Evolutionary conservation across 208 protist species (phyloP), one percentile per base, ranked within the genome.

Genomic region (Trypanosoma boissoni): DNA sequence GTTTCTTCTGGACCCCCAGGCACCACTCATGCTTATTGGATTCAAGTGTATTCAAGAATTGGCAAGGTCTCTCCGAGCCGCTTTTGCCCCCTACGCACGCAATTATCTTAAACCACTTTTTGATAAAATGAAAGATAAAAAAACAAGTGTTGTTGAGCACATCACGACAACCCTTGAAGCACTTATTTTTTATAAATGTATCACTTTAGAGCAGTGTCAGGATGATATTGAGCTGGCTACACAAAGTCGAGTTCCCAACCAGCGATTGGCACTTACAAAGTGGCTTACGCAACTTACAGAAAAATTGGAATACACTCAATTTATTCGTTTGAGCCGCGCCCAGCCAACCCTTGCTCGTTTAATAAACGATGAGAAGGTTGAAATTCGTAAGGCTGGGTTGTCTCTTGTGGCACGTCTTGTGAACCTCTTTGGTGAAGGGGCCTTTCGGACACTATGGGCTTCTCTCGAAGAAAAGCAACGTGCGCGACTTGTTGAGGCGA

Each of bases 121-220:
- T 60, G 88, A 92, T 44, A 92, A 92, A 59, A 80, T 95, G 76
- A 92, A 92, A 63, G 88, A 95, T 63, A 95, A 95, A 55, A 95
- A 95, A 48, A 78, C 77, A 32, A 91, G 83, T 61, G 85, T 92
- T 12, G 65, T 89, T 23, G 72, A 84, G 32, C 88, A 92, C 58
- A 74, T 92, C 14, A 83, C 79, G 69, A 72, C 72, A 27, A 91
- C 85, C 1, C 67, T 95, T 43, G 83, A 91, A 46, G 69, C 70
- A 45, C 58, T 95, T 20, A 74, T 95, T 46, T 48, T 55, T 8
- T 93, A 88, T 56, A 74, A 84, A 39, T 95, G 83, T 60, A 41
- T 95, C 29, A 78, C 80, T 12, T 73, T 92, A 49, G 88, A 95
- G 32, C 83, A 91, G 66, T 92, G 80, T 63, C 61, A 78, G 12